Conservation (phyloP, 768 basidiomycete genomes). For the Tylopilus plumbeoviolaceoides region DNA sequence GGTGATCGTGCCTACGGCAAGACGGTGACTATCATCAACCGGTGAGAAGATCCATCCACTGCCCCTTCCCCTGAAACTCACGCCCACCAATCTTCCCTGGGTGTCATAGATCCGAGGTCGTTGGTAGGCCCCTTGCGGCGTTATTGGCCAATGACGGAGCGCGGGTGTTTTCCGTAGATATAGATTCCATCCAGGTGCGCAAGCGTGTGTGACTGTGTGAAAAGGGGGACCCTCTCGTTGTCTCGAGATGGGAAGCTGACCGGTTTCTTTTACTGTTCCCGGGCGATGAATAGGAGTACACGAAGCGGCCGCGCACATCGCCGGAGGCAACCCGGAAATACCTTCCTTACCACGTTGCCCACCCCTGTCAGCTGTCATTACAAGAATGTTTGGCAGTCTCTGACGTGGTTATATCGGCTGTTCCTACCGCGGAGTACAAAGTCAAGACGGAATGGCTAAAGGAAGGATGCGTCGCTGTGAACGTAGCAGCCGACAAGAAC, state of each 20-base stretch:
- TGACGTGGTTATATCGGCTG: constrained; percentile 93
- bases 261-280: not conserved
- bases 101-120: constrained; percentile 82
- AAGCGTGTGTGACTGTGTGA: not conserved
- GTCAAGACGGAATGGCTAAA: constrained; percentile 86
- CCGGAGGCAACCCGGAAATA: constrained; percentile 50
- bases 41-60: constrained; percentile 41
- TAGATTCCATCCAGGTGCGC: constrained; percentile 82
- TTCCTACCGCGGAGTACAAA: constrained; percentile 82
- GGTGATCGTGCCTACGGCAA: constrained; percentile 94
- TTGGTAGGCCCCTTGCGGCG: constrained; percentile 94
- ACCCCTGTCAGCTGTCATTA: constrained; percentile 62
- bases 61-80: not conserved
- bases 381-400: constrained; percentile 79
- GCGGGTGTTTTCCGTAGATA: constrained; percentile 90
- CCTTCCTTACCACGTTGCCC: constrained; percentile 81
- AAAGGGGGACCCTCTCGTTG: not conserved
- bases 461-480: constrained; percentile 90
- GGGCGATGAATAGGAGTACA: constrained; percentile 69
- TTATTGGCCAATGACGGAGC: constrained; percentile 96
- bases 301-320: constrained; percentile 68
- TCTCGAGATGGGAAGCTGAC: not conserved
- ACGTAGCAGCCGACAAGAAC: constrained; percentile 94
- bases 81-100: not conserved
- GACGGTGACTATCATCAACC: constrained; percentile 91